Base-by-base conservation (phyloP, 2,329 filamentous ascomycete species). In the Cytospora paraplurivora region DNA sequence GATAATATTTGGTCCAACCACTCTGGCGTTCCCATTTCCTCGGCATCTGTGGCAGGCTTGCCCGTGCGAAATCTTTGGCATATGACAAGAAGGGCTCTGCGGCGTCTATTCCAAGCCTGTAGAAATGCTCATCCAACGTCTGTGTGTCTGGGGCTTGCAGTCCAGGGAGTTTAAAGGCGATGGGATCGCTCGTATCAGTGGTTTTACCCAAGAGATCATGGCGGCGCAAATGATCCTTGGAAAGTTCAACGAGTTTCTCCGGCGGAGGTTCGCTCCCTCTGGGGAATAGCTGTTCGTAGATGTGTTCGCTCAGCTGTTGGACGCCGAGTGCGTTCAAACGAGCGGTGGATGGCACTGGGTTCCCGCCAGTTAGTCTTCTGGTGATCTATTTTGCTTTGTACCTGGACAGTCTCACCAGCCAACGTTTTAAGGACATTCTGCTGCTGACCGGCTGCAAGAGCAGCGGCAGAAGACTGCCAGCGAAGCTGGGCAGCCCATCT, bases 1-100 rank as follows among this genome's bases (percentile, higher is more conserved):
- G 82, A 68, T 89, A 83, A 77, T 99, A 99, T 76, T 93, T 97
- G 0, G 93, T 98, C 95, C 95, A 99, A 1, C 95, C 96, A 72
- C 92, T 96, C 69, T 80, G 83, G 47, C 78, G 84, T 34, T 88
- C 77, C 95, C 95, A 99, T 81, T 88, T 85, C 47, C 84, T 78
- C 38, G 87, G 87, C 67, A 82, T 84, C 4, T 79, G 78, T 4
- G 87, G 77, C 77, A 89, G 75, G 77, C 85, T 75, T 72, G 82
- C 81, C 67, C 78, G 78, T 0, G 90, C 85, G 72, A 96, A 96
- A 44, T 87, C 78, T 72, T 91, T 95, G 1, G 94, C 91, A 67
- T 87, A 78, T 7, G 79, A 81, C 52, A 98, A 76, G 71, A 91
- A 97, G 0, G 95, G 94, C 69, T 97, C 92, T 5, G 93, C 91